These are phyloP conservation scores for Vararia minispora DNA, from an alignment of 768 basidiomycete genomes.

Conservation along the genomic window DNA sequence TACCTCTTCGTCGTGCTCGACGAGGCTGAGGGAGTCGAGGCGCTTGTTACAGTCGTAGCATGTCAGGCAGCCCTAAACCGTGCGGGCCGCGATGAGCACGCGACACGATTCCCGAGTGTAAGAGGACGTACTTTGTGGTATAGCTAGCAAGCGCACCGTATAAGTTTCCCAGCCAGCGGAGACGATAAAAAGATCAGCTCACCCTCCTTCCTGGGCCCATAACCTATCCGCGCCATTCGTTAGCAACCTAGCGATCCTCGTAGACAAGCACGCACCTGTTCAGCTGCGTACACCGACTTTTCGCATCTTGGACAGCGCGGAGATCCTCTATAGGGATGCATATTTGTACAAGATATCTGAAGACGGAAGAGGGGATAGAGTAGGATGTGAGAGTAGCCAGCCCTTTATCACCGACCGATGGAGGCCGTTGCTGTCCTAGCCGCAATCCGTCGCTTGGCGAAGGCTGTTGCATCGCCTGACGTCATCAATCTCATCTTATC, in stretches of 20 bases:
- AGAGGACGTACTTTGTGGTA: constrained; percentile 57
- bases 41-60: constrained; percentile 70
- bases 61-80: constrained; percentile 59
- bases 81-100: constrained; percentile 5
- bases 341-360: constrained; percentile 19
- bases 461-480: no score
- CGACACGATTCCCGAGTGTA: not conserved
- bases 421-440: no score
- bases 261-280: constrained; percentile 45
- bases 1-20: constrained; percentile 81
- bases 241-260: not conserved
- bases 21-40: constrained; percentile 62
- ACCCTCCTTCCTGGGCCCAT: constrained; percentile 89
- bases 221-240: no score
- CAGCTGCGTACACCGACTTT: constrained; percentile 78
- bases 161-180: not conserved
- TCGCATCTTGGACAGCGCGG: constrained; percentile 64
- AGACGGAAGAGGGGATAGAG: not conserved
- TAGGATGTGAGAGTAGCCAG: no score
- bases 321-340: constrained; percentile 67
- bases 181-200: constrained; percentile 16
- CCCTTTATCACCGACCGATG: no score
- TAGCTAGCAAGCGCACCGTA: constrained; percentile 31
- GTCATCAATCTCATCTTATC: no score
- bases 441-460: no score